Base-by-base conservation (phyloP, 2,329 filamentous ascomycete species). In the Tolypocladium pustulatum region DNA sequence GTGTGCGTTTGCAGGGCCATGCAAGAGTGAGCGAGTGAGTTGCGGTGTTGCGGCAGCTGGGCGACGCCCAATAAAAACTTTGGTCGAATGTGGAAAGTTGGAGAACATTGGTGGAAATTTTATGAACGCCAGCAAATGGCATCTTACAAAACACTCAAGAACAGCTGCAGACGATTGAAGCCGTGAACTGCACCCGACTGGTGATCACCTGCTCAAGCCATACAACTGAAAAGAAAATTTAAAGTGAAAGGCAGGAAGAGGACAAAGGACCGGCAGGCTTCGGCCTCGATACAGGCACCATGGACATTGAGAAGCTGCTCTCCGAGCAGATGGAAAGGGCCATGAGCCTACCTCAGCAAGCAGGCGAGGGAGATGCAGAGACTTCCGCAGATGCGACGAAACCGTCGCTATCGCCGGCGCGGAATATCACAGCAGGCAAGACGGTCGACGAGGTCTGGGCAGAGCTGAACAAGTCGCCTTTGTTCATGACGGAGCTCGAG, bases 401-500 rank as follows among this genome's bases (percentile, higher is more conserved):
- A 54, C 79, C 80, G 0, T 72, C 74, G 57, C 75, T 82, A 30
- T 78, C 81, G 3, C 78, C 80, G 0, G 73, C 68, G 4, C 71
- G 75, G 58, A 72, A 74, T 27, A 64, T 72, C 63, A 68, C 68
- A 59, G 67, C 66, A 30, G 67, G 75, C 65, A 81, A 79, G 71
- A 79, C 81, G 5, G 73, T 79, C 3, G 81, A 82, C 41, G 81
- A 85, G 65, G 77, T 84, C 38, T 71, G 80, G 59, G 78, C 78
- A 12, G 82, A 85, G 55, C 73, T 85, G 49, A 83, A 83, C 70
- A 78, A 78, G 69, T 82, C 78, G 37, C 94, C 94, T 8, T 81
- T 99, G 41, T 99, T 99, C 79, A 99, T 99, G 94, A 97, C 91
- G 36, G 87, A 90, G 65, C 80, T 97, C 38, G 90, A 90, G 66